A percentile compares a stretch with the other conserved stretches of the same genome.
Evolutionary conservation across 805 yeast genomes (phyloP).

Genomic region (Torulaspora microellipsoides): DNA sequence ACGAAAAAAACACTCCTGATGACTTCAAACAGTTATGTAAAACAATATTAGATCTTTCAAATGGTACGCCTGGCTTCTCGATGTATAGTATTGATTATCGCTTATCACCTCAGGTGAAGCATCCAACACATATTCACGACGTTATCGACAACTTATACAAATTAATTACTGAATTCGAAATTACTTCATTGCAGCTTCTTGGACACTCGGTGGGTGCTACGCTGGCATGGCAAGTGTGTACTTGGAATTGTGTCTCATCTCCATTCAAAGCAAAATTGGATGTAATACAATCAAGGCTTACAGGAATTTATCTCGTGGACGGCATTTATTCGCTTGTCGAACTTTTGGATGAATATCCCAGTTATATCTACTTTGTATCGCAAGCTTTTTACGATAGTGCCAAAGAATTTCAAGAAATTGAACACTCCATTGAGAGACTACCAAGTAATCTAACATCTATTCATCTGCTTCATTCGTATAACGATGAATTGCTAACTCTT

Average conservation of each 20-base stretch:
- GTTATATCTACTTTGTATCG: conserved; percentile 50
- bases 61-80: conserved; percentile 7
- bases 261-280: conserved; percentile 3
- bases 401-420: conserved; percentile 22
- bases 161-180: conserved; percentile 18
- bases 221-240: conserved; percentile 49
- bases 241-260: conserved; percentile 3
- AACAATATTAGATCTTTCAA: conserved; percentile 15
- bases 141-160: conserved; percentile 42
- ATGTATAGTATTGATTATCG: conserved; percentile 53
- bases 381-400: conserved; percentile 47
- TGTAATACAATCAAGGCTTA: conserved; percentile 14
- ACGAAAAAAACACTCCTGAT: conserved; percentile 52
- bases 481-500: conserved; percentile 60
- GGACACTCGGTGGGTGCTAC: conserved; percentile 88
- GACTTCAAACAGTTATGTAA: conserved; percentile 43
- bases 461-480: conserved; percentile 52
- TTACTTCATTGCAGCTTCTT: conserved; percentile 36
- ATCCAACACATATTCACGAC: conserved; percentile 61
- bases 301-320: conserved; percentile 45
- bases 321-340: conserved; percentile 60
- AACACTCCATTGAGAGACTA: conserved; percentile 5
- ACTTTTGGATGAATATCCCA: conserved; percentile 57
- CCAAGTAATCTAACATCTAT: conserved; percentile 20
- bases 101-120: conserved; percentile 54